phyloP scores from a whole-genome alignment of 495 filamentous ascomycete genomes.

The Talaromyces thailandensis region DNA sequence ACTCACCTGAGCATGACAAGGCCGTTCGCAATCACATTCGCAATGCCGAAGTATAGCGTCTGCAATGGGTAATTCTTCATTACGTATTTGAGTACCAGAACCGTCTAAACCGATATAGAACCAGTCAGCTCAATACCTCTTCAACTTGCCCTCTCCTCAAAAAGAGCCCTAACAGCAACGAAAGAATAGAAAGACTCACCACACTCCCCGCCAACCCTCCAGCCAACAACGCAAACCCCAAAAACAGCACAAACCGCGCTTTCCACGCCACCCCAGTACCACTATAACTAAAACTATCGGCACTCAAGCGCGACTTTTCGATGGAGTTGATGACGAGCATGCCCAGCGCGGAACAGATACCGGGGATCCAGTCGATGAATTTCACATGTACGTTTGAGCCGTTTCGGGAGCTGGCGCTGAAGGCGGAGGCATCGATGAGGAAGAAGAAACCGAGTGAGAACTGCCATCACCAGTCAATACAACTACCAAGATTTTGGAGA shows the following conservation, averaged over 20 bases:
- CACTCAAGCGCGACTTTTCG: slow-evolving; percentile 80
- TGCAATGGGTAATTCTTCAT: slow-evolving; percentile 71
- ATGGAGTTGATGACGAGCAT: slow-evolving; percentile 99
- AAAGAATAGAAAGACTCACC: slow-evolving; percentile 24
- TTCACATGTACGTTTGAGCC: slow-evolving; percentile 77
- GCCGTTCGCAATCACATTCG: slow-evolving; percentile 82
- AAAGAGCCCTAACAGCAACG: background rate
- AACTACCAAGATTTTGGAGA: background rate
- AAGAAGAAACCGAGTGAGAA: slow-evolving; percentile 97
- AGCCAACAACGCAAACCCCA: slow-evolving; percentile 89
- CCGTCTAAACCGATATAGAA: slow-evolving; percentile 36
- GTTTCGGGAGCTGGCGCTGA: slow-evolving; percentile 72
- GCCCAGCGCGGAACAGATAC: slow-evolving; percentile 85
- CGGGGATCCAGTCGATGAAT: slow-evolving; percentile 97
- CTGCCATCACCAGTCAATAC: slow-evolving; percentile 30
- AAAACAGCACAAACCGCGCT: slow-evolving; percentile 86
- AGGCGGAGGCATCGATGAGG: slow-evolving; percentile 85
- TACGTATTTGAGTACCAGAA: slow-evolving; percentile 87
- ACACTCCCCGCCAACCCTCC: slow-evolving; percentile 91
- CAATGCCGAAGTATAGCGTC: slow-evolving; percentile 86
- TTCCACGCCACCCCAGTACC: slow-evolving; percentile 92
- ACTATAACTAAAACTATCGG: slow-evolving; percentile 79
- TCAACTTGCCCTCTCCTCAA: background rate
- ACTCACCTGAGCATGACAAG: slow-evolving; percentile 80
- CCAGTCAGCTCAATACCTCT: slow-evolving; percentile 5